Evolutionary conservation across 192 early-diverging fungal genomes (phyloP), one percentile per base, ranked within the genome.

Genomic region (Globomyces pollinis-pini): DNA sequence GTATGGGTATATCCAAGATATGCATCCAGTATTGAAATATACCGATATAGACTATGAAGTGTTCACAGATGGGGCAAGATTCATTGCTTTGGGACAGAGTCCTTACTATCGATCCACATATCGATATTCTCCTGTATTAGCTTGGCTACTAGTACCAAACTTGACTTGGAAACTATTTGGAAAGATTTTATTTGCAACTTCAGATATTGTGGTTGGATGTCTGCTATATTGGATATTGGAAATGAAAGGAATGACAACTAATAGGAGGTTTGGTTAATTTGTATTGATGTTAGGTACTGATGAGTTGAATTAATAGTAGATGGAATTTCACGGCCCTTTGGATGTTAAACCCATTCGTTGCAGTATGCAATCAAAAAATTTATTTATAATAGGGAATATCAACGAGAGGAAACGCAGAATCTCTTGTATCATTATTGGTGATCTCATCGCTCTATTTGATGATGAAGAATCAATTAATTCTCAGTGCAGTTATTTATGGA

Each of bases 41-140:
- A 99, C 96, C 1, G 96, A 99, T 60, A 87, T 99, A 54, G 96
- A 99, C 72, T 99, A 99, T 72, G 71, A 78, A 23, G 96, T 99
- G 33, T 97, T 97, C 57, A 88, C 89, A 30, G 96, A 99, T 67
- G 96, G 93, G 1, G 89, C 96, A 3, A 71, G 79, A 32, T 86
- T 80, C 63, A 84, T 96, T 23, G 75, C 80, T 38, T 41, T 69
- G 4, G 88, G 88, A 6, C 47, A 59, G 38, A 90, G 86, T 1
- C 96, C 96, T 0, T 99, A 96, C 62, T 69, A 74, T 39, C 86
- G 96, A 20, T 88, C 85, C 1, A 99, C 96, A 0, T 99, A 96
- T 69, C 84, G 96, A 24, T 99, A 99, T 77, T 96, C 96, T 12
- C 96, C 96, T 5, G 59, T 97, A 11, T 73, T 99, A n/a, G 92